These are phyloP conservation scores for Fusarium sp. DNA, from an alignment of 2,329 filamentous ascomycete genomes.

Conservation along the genomic window DNA sequence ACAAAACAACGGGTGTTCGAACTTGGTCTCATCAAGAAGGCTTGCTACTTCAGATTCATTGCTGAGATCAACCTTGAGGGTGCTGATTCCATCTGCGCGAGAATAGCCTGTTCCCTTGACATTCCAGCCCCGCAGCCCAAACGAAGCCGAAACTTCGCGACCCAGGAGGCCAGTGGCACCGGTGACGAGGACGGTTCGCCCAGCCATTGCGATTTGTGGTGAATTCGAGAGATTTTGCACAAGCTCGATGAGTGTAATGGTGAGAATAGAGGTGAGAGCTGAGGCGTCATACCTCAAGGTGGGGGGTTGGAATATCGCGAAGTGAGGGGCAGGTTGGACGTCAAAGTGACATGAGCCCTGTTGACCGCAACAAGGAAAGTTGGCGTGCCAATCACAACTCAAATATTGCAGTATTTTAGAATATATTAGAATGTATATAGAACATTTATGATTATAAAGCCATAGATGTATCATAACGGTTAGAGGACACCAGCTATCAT, in stretches of 20 bases:
- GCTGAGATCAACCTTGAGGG: conserved; percentile 70
- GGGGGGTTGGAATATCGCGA: conserved; percentile 12
- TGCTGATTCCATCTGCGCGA: conserved; percentile 76
- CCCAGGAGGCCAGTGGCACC: conserved; percentile 88
- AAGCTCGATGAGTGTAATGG: neutral
- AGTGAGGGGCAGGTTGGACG: conserved; percentile 23
- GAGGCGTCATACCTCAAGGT: conserved; percentile 33
- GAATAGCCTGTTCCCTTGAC: conserved; percentile 80
- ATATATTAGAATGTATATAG: neutral
- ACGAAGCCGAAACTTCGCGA: conserved; percentile 79
- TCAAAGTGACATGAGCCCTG: conserved; percentile 4
- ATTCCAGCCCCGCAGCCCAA: conserved; percentile 72
- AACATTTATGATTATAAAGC: too few relatives aligned
- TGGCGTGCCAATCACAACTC: neutral
- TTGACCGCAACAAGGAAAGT: neutral
- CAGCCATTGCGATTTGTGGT: conserved; percentile 13
- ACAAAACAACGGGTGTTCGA: neutral
- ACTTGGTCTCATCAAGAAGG: conserved; percentile 68
- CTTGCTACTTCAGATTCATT: conserved; percentile 60
- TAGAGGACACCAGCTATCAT: neutral
- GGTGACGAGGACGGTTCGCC: conserved; percentile 76
- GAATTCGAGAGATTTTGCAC: neutral
- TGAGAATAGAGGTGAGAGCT: conserved; percentile 5
- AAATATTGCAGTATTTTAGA: neutral
- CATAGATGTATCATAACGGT: neutral